Evolutionary conservation across 257 asterid species (phyloP).

Genomic region (Solanum tarijense): DNA sequence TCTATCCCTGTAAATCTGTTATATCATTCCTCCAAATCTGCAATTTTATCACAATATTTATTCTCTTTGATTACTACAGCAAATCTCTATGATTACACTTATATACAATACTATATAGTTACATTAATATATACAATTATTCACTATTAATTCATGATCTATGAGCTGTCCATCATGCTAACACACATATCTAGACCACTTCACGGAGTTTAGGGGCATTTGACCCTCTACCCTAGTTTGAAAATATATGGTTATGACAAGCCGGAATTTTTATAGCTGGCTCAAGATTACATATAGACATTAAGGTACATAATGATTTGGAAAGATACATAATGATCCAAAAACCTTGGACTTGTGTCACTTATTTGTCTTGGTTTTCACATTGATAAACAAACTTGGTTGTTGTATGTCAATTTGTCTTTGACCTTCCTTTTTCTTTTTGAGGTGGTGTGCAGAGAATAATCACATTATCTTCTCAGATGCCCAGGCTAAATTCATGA

Average conservation of each 20-base stretch:
- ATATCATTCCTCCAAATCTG: neutral
- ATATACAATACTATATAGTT: neutral
- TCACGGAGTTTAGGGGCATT: neutral
- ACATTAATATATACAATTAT: neutral
- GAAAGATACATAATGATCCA: neutral
- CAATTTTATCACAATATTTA: neutral
- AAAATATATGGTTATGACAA: neutral
- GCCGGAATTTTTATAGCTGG: neutral
- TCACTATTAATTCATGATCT: neutral
- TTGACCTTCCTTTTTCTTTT: neutral
- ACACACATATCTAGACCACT: neutral
- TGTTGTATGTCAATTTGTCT: neutral
- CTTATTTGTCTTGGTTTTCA: neutral
- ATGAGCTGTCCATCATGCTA: neutral
- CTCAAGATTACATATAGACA: neutral
- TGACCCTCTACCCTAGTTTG: neutral
- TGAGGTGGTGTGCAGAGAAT: conserved; percentile 24
- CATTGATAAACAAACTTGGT: neutral
- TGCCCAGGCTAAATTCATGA: conserved; percentile 63
- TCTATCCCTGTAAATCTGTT: neutral
- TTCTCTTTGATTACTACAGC: neutral
- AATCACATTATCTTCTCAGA: conserved; percentile 60
- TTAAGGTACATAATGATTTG: neutral
- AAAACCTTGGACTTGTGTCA: neutral
- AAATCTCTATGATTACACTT: neutral